Evolutionary conservation across 2,329 filamentous ascomycete species (phyloP), one percentile per base, ranked within the genome.

Genomic region (Apiospora aurea): DNA sequence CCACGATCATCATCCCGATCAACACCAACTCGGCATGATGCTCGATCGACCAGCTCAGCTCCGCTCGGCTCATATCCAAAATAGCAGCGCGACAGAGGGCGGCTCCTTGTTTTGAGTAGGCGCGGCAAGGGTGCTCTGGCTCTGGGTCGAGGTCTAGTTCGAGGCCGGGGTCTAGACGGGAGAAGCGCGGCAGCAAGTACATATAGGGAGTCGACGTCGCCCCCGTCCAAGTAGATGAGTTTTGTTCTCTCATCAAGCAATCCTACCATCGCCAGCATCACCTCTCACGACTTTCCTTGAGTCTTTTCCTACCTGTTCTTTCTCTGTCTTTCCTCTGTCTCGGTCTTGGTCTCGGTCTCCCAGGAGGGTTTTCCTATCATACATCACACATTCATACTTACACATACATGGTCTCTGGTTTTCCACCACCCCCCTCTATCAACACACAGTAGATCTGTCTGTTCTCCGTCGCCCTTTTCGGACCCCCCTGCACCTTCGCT

Each of bases 271-370:
- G 18, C 73, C 49, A 76, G 70, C 43, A 26, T 73, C 49, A 76
- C 70, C 71, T 69, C 72, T 73, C 46, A 76, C 71, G 72, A 71
- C 72, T 73, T 80, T 79, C 76, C 77, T 79, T 77, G 74, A 74
- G 76, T 73, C 75, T 75, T 74, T 72, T 70, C 64, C 75, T 77
- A 71, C 73, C 74, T 73, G 34, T 71, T 74, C 77, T 75, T 75
- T 71, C 75, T 75, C 71, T 75, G 71, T 76, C 66, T 75, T 70
- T 73, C 57, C 75, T 44, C 75, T 70, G 74, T 73, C 70, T 71
- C 69, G 71, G 61, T 61, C 70, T 71, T 67, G 71, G 67, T 61
- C 24, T 69, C 67, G 73, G 79, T 73, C 78, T 76, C 72, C 73
- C 71, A 72, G 69, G 70, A 75, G 41, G 70, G 71, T 53, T 77